phyloP scores from a whole-genome alignment of 1,284 basidiomycete species.

The Tremellales sp. region DNA sequence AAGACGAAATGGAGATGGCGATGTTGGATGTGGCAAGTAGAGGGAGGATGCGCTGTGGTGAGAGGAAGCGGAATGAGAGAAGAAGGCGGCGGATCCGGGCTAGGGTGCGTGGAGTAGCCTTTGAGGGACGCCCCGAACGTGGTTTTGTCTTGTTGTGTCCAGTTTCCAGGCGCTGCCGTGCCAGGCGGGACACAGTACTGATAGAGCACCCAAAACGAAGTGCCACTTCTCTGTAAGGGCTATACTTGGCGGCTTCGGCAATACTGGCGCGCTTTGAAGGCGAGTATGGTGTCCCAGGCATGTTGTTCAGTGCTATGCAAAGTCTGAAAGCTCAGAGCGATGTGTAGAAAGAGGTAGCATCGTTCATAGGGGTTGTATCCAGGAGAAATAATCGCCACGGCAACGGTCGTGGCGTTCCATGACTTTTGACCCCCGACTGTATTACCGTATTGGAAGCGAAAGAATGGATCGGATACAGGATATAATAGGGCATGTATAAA shows the following conservation, averaged over 20 bases:
- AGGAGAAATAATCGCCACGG: too few species aligned
- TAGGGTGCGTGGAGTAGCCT: neutral
- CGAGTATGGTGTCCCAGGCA: conserved; percentile 1
- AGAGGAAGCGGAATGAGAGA: neutral
- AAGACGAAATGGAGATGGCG: conserved; percentile 5
- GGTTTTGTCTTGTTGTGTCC: neutral
- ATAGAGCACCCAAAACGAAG: conserved; percentile 2
- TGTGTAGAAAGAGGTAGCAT: too few species aligned
- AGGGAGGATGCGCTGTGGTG: neutral
- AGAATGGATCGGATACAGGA: too few species aligned
- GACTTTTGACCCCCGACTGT: too few species aligned
- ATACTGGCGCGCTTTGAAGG: conserved; percentile 7
- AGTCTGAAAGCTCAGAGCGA: too few species aligned
- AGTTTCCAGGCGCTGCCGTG: neutral
- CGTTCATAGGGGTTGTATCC: too few species aligned
- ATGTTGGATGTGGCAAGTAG: neutral
- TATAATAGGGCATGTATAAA: too few species aligned
- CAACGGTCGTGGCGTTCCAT: too few species aligned
- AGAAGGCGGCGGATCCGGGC: conserved; percentile 1
- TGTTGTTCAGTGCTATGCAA: too few species aligned
- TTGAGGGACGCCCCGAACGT: conserved; percentile 2
- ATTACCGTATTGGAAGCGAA: too few species aligned
- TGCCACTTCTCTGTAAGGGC: conserved; percentile 5
- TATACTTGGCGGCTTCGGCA: conserved; percentile 1
- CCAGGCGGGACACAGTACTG: conserved; percentile 3